Percentiles rank a stretch among this genome's conserved stretches.
Evolutionary conservation across 768 basidiomycete genomes (phyloP).

Genomic region (Lactarius psammicola): DNA sequence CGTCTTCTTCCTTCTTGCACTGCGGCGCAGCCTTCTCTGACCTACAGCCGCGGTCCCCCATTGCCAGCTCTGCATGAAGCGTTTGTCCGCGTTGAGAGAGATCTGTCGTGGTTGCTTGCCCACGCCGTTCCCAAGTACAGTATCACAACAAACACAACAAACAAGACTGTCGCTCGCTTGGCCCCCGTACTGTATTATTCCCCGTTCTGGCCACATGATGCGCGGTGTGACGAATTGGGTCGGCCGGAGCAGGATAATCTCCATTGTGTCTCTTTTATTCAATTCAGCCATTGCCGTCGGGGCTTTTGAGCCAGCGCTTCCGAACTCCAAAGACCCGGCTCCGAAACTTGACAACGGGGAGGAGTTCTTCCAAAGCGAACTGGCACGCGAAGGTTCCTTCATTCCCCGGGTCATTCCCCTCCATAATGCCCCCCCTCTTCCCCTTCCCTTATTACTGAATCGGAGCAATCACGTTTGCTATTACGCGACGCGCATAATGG

Average conservation of each 20-base stretch:
- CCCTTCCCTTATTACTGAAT: neutral
- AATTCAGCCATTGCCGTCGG: neutral
- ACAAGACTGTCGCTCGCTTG: no score
- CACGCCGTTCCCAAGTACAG: no score
- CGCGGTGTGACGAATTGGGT: neutral
- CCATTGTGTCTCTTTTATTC: neutral
- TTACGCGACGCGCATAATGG: neutral
- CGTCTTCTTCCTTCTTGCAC: neutral
- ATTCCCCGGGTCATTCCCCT: neutral
- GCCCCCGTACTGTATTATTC: neutral
- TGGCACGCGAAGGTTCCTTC: neutral
- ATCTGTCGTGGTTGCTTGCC: neutral
- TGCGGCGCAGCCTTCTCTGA: neutral
- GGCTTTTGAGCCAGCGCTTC: neutral
- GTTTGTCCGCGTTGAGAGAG: neutral
- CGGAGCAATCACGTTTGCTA: neutral
- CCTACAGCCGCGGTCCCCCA: neutral
- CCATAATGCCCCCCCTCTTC: neutral
- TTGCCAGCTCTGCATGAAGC: neutral
- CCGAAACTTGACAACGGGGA: slow-evolving; percentile 16
- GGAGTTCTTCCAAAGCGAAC: slow-evolving; percentile 1
- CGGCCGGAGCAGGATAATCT: neutral
- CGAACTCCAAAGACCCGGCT: slow-evolving; percentile 2
- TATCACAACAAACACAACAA: no score
- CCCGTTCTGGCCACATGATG: slow-evolving; percentile 3